These are phyloP conservation scores for Hypoxylon rickii DNA, from an alignment of 495 filamentous ascomycete species.

Conservation along the genomic window DNA sequence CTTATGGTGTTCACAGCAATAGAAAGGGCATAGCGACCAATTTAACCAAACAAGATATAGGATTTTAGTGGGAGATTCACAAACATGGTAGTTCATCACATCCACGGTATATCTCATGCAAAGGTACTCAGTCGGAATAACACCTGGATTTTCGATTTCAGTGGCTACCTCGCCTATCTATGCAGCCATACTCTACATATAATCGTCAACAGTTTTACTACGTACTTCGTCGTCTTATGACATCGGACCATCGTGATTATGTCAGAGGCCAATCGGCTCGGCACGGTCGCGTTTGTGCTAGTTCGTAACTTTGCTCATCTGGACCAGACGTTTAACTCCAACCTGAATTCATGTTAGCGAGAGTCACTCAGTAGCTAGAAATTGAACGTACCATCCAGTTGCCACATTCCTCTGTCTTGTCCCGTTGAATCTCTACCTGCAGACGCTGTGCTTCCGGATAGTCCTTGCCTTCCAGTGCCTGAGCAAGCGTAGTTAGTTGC, in stretches of 20 bases:
- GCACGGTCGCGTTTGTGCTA: slow-evolving; percentile 8
- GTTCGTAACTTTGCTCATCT: slow-evolving; percentile 80
- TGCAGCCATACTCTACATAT: slow-evolving; percentile 28
- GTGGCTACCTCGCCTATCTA: slow-evolving; percentile 26
- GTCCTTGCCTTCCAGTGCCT: slow-evolving; percentile 69
- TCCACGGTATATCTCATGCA: too few relatives aligned
- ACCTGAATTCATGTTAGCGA: slow-evolving; percentile 58
- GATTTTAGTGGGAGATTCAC: too few relatives aligned
- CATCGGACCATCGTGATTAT: slow-evolving; percentile 1
- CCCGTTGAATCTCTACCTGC: slow-evolving; percentile 81
- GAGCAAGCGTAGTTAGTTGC: slow-evolving; percentile 63
- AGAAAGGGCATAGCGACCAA: too few relatives aligned
- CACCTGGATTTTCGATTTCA: slow-evolving; percentile 15
- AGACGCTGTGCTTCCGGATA: slow-evolving; percentile 75
- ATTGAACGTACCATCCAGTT: slow-evolving; percentile 88
- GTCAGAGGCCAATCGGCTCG: neutral
- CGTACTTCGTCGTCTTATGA: slow-evolving; percentile 10
- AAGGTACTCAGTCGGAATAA: too few relatives aligned
- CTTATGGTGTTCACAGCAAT: too few relatives aligned
- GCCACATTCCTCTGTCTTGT: slow-evolving; percentile 82
- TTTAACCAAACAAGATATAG: too few relatives aligned
- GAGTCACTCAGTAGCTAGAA: slow-evolving; percentile 9
- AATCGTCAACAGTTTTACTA: slow-evolving; percentile 23
- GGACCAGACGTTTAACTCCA: slow-evolving; percentile 88
- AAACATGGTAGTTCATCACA: too few relatives aligned